Evolutionary conservation across 2,329 filamentous ascomycete species (phyloP), one percentile per base, ranked within the genome.

Genomic region (Fusarium sp.): DNA sequence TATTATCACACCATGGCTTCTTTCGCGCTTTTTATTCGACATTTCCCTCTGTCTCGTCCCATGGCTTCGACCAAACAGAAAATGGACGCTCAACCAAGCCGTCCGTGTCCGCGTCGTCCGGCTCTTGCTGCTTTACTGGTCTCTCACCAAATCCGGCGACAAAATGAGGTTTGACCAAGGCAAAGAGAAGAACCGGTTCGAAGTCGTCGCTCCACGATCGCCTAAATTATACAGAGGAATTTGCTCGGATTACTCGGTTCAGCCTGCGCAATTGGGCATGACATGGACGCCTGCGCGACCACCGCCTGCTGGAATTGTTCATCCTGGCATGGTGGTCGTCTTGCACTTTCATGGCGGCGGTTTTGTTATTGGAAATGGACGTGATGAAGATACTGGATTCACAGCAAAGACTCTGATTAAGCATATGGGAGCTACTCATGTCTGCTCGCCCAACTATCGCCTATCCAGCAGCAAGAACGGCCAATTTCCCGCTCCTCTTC

Each of bases 401-500:
- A 33, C 75, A 12, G 64, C 73, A 1, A 60, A 25, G 11, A 65
- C 68, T 13, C 42, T 75, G 5, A 58, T 74, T 5, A 53, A 45
- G 31, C 41, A 68, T 7, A 70, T 73, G 64, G 73, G 73, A 1
- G 75, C 70, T 31, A 75, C 70, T 15, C 73, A 75, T 38, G 73
- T 75, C 12, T 75, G 73, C 53, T 62, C 73, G 4, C 73, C 73
- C 2, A 73, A 75, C 10, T 75, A 75, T 18, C 73, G 73, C 1
- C 59, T 75, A 0, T 67, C 73, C 7, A 75, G 73, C 20, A 61
- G 73, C 31, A 29, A 63, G 7, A 64, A 72, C 7, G 73, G 73
- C 1, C 56, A 68, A 1, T 75, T 75, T 18, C 73, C 73, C 0
- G 73, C 73, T 9, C 64, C 73, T 11, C 35, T 75, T 0, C 73